Conservation (phyloP, 352 stramenopile genomes). For the Globisporangium cylindrosporum region DNA sequence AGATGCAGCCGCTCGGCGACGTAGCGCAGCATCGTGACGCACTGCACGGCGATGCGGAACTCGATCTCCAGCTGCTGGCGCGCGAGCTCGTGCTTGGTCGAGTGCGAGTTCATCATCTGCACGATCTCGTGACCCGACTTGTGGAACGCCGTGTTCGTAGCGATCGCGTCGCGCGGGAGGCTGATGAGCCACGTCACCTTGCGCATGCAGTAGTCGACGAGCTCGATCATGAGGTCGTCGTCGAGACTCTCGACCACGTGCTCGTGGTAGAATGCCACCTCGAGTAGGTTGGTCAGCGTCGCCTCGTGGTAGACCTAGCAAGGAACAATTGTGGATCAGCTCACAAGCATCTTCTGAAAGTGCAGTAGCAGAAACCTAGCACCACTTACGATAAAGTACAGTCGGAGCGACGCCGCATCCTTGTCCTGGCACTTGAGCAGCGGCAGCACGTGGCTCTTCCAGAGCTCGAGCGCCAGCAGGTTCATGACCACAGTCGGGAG, state of each 20-base stretch:
- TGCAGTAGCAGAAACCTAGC: no score
- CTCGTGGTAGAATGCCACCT: conserved; percentile 89
- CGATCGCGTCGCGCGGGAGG: conserved; percentile 56
- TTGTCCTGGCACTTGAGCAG: conserved; percentile 45
- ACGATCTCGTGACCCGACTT: conserved; percentile 66
- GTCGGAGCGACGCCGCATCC: conserved; percentile 67
- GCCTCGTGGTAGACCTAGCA: conserved; percentile 85
- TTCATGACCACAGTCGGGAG: conserved; percentile 86
- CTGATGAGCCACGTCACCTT: conserved; percentile 86
- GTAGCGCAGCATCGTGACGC: conserved; percentile 88
- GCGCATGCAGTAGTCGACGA: conserved; percentile 92
- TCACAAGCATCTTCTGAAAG: neutral
- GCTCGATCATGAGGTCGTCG: conserved; percentile 89
- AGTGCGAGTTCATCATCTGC: conserved; percentile 62
- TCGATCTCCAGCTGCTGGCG: conserved; percentile 84
- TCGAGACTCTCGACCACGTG: conserved; percentile 84
- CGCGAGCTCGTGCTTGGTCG: conserved; percentile 50
- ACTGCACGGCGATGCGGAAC: conserved; percentile 82
- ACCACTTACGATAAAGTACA: conserved; percentile 88
- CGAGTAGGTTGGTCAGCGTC: conserved; percentile 85
- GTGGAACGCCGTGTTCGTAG: conserved; percentile 61
- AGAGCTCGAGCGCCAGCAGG: conserved; percentile 87
- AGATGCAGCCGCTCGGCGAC: conserved; percentile 87
- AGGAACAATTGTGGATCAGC: neutral
- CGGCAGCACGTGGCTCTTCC: conserved; percentile 82